Evolutionary conservation across 2,329 filamentous ascomycete species (phyloP).

Genomic region (Penicillium sumatraense): DNA sequence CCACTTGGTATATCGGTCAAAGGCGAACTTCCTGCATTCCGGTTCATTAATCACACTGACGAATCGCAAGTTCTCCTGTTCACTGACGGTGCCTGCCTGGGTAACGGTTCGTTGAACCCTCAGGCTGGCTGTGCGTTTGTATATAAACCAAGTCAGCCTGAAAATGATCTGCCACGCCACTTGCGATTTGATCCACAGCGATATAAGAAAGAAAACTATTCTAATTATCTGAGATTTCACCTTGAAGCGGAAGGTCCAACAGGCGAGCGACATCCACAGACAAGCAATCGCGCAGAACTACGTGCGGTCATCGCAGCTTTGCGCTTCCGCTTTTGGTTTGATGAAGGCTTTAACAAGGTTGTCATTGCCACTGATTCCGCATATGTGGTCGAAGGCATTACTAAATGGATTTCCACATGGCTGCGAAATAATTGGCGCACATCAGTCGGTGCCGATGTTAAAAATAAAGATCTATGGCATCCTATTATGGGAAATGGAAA

Average conservation of each 20-base stretch:
- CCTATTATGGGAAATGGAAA: slow-evolving; percentile 50
- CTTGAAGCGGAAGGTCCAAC: slow-evolving; percentile 53
- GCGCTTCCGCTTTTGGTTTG: slow-evolving; percentile 48
- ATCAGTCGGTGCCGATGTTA: slow-evolving; percentile 35
- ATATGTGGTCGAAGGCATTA: slow-evolving; percentile 55
- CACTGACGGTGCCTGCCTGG: slow-evolving; percentile 53
- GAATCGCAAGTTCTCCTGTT: slow-evolving; percentile 42
- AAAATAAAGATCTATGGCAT: slow-evolving; percentile 61
- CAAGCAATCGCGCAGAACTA: slow-evolving; percentile 60
- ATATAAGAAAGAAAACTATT: too few species aligned
- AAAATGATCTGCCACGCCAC: too few species aligned
- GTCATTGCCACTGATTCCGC: slow-evolving; percentile 61
- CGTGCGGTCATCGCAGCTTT: slow-evolving; percentile 59
- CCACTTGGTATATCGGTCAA: neutral
- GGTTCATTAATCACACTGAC: neutral
- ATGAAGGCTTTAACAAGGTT: slow-evolving; percentile 48
- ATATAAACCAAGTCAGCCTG: slow-evolving; percentile 12
- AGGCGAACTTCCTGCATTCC: neutral
- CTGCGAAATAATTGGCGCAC: slow-evolving; percentile 47
- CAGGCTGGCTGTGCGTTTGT: slow-evolving; percentile 50
- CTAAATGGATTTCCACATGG: slow-evolving; percentile 47
- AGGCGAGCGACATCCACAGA: slow-evolving; percentile 44
- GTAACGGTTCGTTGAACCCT: slow-evolving; percentile 46
- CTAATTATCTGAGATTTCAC: slow-evolving; percentile 28
- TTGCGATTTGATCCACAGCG: too few species aligned